These are phyloP conservation scores for Chaetomium strumarium DNA, from an alignment of 2,329 filamentous ascomycete species.

Conservation along the genomic window DNA sequence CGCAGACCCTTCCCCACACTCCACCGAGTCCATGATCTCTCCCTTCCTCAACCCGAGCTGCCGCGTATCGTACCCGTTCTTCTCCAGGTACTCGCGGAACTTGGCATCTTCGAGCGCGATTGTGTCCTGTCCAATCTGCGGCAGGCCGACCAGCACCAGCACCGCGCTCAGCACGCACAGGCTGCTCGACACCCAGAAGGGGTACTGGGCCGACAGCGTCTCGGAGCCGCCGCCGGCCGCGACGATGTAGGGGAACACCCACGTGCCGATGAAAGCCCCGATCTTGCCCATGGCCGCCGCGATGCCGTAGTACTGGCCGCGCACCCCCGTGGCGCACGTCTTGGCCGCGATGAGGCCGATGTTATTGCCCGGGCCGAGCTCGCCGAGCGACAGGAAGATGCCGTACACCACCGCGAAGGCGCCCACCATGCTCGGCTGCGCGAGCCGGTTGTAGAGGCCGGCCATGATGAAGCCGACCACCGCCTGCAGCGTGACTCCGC, in stretches of 20 bases:
- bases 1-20: conserved; percentile 4
- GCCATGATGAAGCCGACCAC: conserved; percentile 86
- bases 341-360: conserved; percentile 84
- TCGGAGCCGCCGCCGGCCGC: conserved; percentile 50
- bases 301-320: conserved; percentile 69
- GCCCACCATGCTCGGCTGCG: conserved; percentile 59
- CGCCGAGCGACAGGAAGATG: conserved; percentile 70
- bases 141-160: conserved; percentile 61
- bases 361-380: conserved; percentile 84
- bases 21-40: conserved; percentile 23
- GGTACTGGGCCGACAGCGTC: conserved; percentile 67
- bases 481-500: conserved; percentile 67
- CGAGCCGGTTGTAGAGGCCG: conserved; percentile 66
- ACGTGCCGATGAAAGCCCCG: conserved; percentile 79
- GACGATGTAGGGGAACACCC: conserved; percentile 70
- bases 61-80: conserved; percentile 68
- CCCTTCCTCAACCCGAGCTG: conserved; percentile 43
- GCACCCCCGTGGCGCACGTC: conserved; percentile 80
- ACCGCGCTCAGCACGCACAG: conserved; percentile 70
- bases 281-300: conserved; percentile 71
- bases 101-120: conserved; percentile 70
- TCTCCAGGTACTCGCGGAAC: conserved; percentile 68
- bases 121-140: conserved; percentile 77
- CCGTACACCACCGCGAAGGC: conserved; percentile 76
- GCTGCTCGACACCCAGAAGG: conserved; percentile 78